A percentile compares a stretch with the other conserved stretches of the same genome.
These are phyloP conservation scores for Phytophthora pistaciae DNA, from an alignment of 352 stramenopile species.

Conservation along the genomic window DNA sequence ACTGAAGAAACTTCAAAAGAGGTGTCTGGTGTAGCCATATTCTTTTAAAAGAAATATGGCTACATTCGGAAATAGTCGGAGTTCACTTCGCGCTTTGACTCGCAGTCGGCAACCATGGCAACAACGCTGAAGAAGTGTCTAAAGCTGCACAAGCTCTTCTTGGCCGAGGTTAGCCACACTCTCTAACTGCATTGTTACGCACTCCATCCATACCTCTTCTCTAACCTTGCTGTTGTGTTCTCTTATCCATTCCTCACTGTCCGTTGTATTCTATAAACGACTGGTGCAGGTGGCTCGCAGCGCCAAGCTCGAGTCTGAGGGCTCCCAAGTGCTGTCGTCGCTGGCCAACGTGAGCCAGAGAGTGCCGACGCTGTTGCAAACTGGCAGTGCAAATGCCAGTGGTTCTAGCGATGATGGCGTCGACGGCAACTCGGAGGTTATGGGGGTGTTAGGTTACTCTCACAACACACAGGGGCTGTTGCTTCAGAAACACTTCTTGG, in stretches of 20 bases:
- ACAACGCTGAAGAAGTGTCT: slow-evolving; percentile 62
- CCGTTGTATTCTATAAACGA: slow-evolving; percentile 5
- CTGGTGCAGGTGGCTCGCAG: slow-evolving; percentile 57
- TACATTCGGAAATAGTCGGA: slow-evolving; percentile 1
- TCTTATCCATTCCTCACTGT: neutral
- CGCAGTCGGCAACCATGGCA: slow-evolving; percentile 40
- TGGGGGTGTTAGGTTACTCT: slow-evolving; percentile 61
- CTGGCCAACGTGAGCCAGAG: slow-evolving; percentile 74
- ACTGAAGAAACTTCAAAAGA: neutral
- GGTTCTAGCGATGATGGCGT: neutral
- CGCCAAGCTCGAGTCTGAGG: slow-evolving; percentile 63
- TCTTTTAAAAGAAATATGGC: neutral
- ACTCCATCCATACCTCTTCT: neutral
- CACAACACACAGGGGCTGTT: slow-evolving; percentile 49
- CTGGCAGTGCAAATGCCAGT: neutral
- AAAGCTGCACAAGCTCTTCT: slow-evolving; percentile 76
- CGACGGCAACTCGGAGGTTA: slow-evolving; percentile 15
- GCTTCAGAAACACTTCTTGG: slow-evolving; percentile 71
- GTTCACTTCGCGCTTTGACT: neutral
- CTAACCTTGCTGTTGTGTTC: neutral
- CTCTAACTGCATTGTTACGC: neutral
- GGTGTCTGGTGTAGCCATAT: neutral
- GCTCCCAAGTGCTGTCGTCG: slow-evolving; percentile 69
- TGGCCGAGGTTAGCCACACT: slow-evolving; percentile 49
- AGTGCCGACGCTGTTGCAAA: slow-evolving; percentile 54